phyloP scores from a whole-genome alignment of 2,329 filamentous ascomycete genomes.

The Colletotrichum ledebouriae region DNA sequence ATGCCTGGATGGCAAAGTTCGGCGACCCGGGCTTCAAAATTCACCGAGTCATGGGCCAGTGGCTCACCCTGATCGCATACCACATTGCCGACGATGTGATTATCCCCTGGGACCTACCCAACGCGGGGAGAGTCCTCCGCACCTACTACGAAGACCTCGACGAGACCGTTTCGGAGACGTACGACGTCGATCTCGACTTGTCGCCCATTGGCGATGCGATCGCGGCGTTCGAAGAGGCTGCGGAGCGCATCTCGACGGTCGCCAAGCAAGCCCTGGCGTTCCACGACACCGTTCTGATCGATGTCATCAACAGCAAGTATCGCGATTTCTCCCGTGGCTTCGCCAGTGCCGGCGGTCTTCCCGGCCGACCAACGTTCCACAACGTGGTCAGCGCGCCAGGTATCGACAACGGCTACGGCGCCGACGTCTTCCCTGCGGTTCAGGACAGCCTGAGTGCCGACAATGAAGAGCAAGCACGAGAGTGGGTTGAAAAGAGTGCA shows the following conservation, averaged over 20 bases:
- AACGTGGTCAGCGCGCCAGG: slow-evolving; percentile 34
- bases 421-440: slow-evolving; percentile 33
- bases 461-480: slow-evolving; percentile 1
- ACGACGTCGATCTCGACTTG: slow-evolving; percentile 13
- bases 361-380: slow-evolving; percentile 32
- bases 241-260: slow-evolving; percentile 25
- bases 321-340: slow-evolving; percentile 38
- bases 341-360: slow-evolving; percentile 28
- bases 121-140: slow-evolving; percentile 31
- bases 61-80: slow-evolving; percentile 33
- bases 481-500: slow-evolving; percentile 34
- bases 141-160: slow-evolving; percentile 36
- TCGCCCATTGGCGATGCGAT: slow-evolving; percentile 29
- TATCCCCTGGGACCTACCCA: slow-evolving; percentile 37
- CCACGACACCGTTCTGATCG: slow-evolving; percentile 27
- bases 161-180: slow-evolving; percentile 11
- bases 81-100: slow-evolving; percentile 36
- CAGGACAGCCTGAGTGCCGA: slow-evolving; percentile 34
- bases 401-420: slow-evolving; percentile 31
- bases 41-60: slow-evolving; percentile 63
- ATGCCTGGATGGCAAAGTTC: slow-evolving; percentile 65
- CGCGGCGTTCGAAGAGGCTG: slow-evolving; percentile 19
- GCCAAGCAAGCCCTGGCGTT: slow-evolving; percentile 31
- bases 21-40: slow-evolving; percentile 64
- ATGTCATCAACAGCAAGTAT: slow-evolving; percentile 30